Base-by-base conservation (phyloP, 192 early-diverging fungal species). In the Linnemannia exigua region DNA sequence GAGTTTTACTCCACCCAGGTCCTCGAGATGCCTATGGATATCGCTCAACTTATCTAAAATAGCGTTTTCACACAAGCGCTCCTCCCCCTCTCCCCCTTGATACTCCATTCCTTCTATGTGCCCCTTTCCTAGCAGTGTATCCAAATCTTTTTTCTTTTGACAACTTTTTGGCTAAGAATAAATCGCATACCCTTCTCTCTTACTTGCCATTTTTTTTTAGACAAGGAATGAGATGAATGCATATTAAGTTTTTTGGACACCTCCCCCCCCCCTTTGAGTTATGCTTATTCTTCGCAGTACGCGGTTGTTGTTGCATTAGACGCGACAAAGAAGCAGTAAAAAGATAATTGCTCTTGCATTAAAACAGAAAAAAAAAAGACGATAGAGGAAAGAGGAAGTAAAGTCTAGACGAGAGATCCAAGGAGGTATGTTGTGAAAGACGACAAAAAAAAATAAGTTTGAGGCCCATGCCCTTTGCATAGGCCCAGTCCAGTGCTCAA, bases 11-110 rank as follows among this genome's bases (percentile, higher is more conserved):
- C 95, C 89, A 99, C 97, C 75, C 97, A 99, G 90, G 92, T 98
- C 84, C 96, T 98, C 82, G 98, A 99, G 91, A 98, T 99, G 97
- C 98, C 98, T 67, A 93, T 97, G 90, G 95, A 98, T 91, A 94
- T 99, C 85, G 96, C 97, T 72, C 92, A 96, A 74, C 93, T 97
- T 47, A 94, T 96, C 78, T 93, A 91, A 61, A 2, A 12, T 5
- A 3, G 11, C 14, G 5, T 20, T 25, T 71, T 37, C 41, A 44
- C 66, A n/a, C 20, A 33, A 67, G 20, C 66, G 5, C 54, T 22
- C 2, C 35, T 61, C 7, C 17, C 54, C 25, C 25, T 28, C 54
- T 5, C 17, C 25, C 17, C 54, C 17, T 17, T 61, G 5, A 19
- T 17, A n/a, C 54, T 17, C 54, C 54, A 11, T 61, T 35, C 61